Evolutionary conservation across 2,329 filamentous ascomycete species (phyloP), one percentile per base, ranked within the genome.

Genomic region (Pseudofabraea citricarpa): DNA sequence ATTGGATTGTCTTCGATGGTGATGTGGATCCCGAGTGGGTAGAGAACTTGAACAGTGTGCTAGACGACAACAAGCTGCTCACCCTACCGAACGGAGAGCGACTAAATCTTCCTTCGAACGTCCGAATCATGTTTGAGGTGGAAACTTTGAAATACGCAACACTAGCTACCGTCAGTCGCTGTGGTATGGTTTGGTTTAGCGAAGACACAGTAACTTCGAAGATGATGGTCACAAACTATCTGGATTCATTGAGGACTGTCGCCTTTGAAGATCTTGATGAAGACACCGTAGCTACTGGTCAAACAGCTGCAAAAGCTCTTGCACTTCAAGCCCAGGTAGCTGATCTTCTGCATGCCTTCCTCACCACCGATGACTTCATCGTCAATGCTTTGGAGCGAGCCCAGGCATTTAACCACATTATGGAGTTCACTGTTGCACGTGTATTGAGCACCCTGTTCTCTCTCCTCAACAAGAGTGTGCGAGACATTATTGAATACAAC

Each of bases 111-210:
- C 94, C 93, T 4, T 61, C 86, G 2, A 98, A 99, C 59, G 93
- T 99, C 20, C 88, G 94, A 54, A 95, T 99, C 67, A 96, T 99
- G 90, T 99, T 99, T 59, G 93, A 99, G 70, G 93, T 99, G 26
- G 94, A 98, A 69, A 97, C 85, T 3, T 74, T 99, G 47, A 95
- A 94, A 62, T 98, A 98, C 62, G 93, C 93, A 27, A 99, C 93
- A 0, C 79, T 98, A 35, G 93, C 93, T 44, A 99, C 93, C n/a
- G 93, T 99, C 60, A 94, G 87, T 82, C 90, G 93, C 69, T 99
- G 93, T 64, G 93, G 93, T 75, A 99, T 99, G 93, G 94, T 99
- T 12, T 99, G 93, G 93, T 98, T 97, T 70, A 98, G 90, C 62
- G 91, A 96, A 58, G 94, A 98, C 60, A 97, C 90, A 21, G 91